Conservation (phyloP, 2,329 filamentous ascomycete species). For the Hymenoscyphus scutula region DNA sequence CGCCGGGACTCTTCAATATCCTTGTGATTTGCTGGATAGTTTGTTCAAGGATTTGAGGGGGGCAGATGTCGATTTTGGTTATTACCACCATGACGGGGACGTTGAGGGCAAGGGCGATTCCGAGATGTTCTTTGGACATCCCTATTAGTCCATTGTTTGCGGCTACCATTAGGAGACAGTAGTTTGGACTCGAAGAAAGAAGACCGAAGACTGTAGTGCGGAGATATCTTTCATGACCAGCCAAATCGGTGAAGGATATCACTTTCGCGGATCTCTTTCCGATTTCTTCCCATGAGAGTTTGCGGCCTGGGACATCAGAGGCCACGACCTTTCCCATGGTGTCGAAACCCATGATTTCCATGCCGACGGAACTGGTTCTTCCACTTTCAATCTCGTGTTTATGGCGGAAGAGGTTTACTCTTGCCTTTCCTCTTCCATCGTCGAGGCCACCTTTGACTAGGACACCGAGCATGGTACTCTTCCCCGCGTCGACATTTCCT, state of each 20-base stretch:
- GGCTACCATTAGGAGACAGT: conserved; percentile 96
- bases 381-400: conserved; percentile 98
- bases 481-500: conserved; percentile 95
- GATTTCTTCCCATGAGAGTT: conserved; percentile 96
- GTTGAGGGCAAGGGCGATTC: conserved; percentile 89
- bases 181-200: conserved; percentile 91
- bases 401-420: conserved; percentile 93
- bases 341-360: conserved; percentile 99
- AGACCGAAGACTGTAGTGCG: conserved; percentile 95
- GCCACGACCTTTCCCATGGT: conserved; percentile 78
- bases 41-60: conserved; percentile 89
- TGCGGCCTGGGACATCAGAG: conserved; percentile 78
- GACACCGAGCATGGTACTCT: conserved; percentile 93
- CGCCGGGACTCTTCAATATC: conserved; percentile 90
- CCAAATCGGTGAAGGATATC: conserved; percentile 92
- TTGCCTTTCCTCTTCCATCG: conserved; percentile 88
- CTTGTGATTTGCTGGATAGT: conserved; percentile 88
- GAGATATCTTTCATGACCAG: conserved; percentile 92
- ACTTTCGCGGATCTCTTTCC: conserved; percentile 93
- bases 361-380: conserved; percentile 91
- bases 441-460: conserved; percentile 94
- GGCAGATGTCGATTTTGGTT: conserved; percentile 98
- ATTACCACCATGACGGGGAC: conserved; percentile 97
- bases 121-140: conserved; percentile 97
- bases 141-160: conserved; percentile 96